phyloP scores from a whole-genome alignment of 2,329 filamentous ascomycete genomes.

The Scedosporium aurantiacum region DNA sequence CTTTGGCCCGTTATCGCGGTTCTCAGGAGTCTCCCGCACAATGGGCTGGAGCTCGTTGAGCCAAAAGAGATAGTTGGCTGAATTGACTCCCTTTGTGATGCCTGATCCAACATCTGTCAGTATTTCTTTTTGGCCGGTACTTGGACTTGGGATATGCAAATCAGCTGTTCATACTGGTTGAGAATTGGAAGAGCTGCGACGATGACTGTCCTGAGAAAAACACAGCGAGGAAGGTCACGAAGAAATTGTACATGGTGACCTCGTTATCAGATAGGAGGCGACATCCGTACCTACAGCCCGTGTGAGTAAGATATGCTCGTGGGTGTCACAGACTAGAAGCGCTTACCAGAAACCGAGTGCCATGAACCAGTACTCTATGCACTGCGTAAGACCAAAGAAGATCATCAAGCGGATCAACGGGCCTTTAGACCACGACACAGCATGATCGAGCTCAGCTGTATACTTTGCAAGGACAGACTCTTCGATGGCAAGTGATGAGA shows the following conservation, averaged over 20 bases:
- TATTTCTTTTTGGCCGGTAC: not conserved
- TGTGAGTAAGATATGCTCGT: slow-evolving; percentile 36
- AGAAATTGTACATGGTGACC: slow-evolving; percentile 35
- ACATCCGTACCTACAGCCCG: slow-evolving; percentile 23
- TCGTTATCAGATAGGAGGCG: slow-evolving; percentile 31
- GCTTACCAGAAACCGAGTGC: slow-evolving; percentile 27
- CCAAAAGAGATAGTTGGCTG: slow-evolving; percentile 37
- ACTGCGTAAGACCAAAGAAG: slow-evolving; percentile 29
- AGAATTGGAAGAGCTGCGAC: slow-evolving; percentile 32
- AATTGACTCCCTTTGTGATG: slow-evolving; percentile 36
- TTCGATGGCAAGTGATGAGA: slow-evolving; percentile 37
- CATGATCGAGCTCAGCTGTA: slow-evolving; percentile 16
- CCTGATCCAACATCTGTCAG: slow-evolving; percentile 9
- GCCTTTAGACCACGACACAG: slow-evolving; percentile 19
- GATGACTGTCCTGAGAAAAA: slow-evolving; percentile 33
- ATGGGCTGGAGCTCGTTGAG: slow-evolving; percentile 19
- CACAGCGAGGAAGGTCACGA: slow-evolving; percentile 38
- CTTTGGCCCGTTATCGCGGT: slow-evolving; percentile 17
- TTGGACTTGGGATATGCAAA: slow-evolving; percentile 40
- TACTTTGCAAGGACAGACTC: slow-evolving; percentile 27
- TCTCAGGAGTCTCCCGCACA: slow-evolving; percentile 7
- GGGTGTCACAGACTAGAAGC: slow-evolving; percentile 31
- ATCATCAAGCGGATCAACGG: slow-evolving; percentile 27
- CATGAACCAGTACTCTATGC: slow-evolving; percentile 24
- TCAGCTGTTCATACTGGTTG: slow-evolving; percentile 31